A percentile compares a stretch with the other conserved stretches of the same genome.
These are phyloP conservation scores for Aspergillus fumigatiaffinis DNA, from an alignment of 2,329 filamentous ascomycete species.

Conservation along the genomic window DNA sequence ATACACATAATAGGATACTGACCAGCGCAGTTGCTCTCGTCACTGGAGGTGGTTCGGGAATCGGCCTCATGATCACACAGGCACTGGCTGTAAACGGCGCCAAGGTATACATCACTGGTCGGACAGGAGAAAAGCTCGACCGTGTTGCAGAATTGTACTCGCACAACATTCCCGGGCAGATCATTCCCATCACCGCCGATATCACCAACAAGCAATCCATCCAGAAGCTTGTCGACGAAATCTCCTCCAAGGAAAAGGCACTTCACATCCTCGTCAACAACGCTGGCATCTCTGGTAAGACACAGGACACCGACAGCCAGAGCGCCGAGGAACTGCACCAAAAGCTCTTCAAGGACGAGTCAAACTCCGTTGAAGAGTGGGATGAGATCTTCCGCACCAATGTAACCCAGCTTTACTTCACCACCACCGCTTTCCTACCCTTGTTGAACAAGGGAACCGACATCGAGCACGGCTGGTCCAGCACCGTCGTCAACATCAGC, in stretches of 20 bases:
- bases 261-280: slow-evolving; percentile 69
- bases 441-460: slow-evolving; percentile 67
- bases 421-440: slow-evolving; percentile 66
- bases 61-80: slow-evolving; percentile 61
- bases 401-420: slow-evolving; percentile 71
- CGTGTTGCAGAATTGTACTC: slow-evolving; percentile 39
- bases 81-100: slow-evolving; percentile 57
- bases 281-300: slow-evolving; percentile 63
- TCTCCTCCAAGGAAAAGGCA: slow-evolving; percentile 59
- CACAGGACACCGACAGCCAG: slow-evolving; percentile 48
- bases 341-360: slow-evolving; percentile 59
- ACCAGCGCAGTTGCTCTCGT: slow-evolving; percentile 49
- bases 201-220: slow-evolving; percentile 62
- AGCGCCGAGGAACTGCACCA: slow-evolving; percentile 54
- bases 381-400: slow-evolving; percentile 69
- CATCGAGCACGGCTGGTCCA: slow-evolving; percentile 51
- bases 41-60: slow-evolving; percentile 60
- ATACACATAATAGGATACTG: neutral
- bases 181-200: slow-evolving; percentile 59
- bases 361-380: slow-evolving; percentile 65
- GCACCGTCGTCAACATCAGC: slow-evolving; percentile 67
- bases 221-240: slow-evolving; percentile 52
- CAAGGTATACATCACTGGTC: slow-evolving; percentile 59
- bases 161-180: slow-evolving; percentile 49
- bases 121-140: slow-evolving; percentile 41